phyloP scores from a whole-genome alignment of 2,329 filamentous ascomycete genomes.

The Claviceps cyperi region DNA sequence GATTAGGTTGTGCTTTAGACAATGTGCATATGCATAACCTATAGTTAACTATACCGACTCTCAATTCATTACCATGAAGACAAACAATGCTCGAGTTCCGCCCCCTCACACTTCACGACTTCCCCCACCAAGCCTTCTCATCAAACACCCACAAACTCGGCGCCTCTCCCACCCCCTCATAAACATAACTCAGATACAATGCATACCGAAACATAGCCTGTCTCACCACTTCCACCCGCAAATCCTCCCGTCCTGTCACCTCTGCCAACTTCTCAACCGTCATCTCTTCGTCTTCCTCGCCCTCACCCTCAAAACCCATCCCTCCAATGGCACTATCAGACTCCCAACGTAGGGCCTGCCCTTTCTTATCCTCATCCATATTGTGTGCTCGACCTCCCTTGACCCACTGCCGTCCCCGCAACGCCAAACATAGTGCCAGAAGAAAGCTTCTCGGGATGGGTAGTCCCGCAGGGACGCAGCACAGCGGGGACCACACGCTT shows the following conservation, averaged over 20 bases:
- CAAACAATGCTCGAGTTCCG: too few relatives aligned
- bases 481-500: too few relatives aligned
- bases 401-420: conserved; percentile 14
- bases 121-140: conserved; percentile 7
- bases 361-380: too few relatives aligned
- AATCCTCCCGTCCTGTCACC: conserved; percentile 10
- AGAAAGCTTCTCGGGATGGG: conserved; percentile 19
- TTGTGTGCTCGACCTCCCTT: background rate
- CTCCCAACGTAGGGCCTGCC: too few relatives aligned
- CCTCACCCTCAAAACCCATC: too few relatives aligned
- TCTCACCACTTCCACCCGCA: conserved; percentile 13
- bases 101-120: background rate
- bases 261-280: conserved; percentile 8
- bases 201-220: conserved; percentile 20
- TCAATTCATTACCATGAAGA: too few relatives aligned
- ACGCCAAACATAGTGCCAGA: conserved; percentile 16
- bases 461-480: conserved; percentile 5
- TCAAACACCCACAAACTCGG: conserved; percentile 20
- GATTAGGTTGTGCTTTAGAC: too few relatives aligned
- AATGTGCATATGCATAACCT: too few relatives aligned
- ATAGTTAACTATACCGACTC: too few relatives aligned
- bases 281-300: conserved; percentile 1
- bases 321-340: too few relatives aligned
- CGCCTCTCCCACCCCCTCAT: conserved; percentile 11
- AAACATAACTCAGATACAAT: conserved; percentile 20